Percentiles rank a stretch among this genome's conserved stretches.
Conservation (phyloP, 1,139 yeast species). For the Saccharomyces pastorianus region DNA sequence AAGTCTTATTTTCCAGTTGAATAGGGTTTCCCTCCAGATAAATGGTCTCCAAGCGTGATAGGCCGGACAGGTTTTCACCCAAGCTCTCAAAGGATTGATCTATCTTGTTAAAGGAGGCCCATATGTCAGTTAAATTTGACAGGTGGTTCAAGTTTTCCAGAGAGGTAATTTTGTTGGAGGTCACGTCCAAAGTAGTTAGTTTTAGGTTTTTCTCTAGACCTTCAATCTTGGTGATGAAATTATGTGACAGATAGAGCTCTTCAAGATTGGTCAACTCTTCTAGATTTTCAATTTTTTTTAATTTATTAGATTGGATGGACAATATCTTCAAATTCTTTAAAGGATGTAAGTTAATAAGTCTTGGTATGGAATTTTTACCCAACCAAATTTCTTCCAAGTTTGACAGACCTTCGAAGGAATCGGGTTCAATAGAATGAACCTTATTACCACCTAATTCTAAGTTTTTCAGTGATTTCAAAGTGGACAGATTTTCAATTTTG, state of each 20-base stretch:
- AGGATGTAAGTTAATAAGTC: conserved; percentile 54
- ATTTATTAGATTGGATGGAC: conserved; percentile 81
- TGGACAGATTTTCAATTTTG: conserved; percentile 59
- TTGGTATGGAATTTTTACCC: conserved; percentile 75
- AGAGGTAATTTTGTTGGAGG: conserved; percentile 58
- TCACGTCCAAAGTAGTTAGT: conserved; percentile 69
- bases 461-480: conserved; percentile 52
- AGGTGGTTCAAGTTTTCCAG: conserved; percentile 64
- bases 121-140: conserved; percentile 68
- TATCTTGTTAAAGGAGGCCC: conserved; percentile 81
- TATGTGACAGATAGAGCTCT: conserved; percentile 83
- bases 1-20: conserved; percentile 62
- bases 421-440: conserved; percentile 50
- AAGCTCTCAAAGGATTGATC: conserved; percentile 58
- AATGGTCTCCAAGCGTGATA: conserved; percentile 72
- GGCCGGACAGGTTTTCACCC: conserved; percentile 51
- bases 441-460: conserved; percentile 91
- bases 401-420: conserved; percentile 38
- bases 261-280: conserved; percentile 65
- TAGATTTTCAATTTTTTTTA: conserved; percentile 73
- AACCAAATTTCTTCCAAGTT: conserved; percentile 78
- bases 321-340: conserved; percentile 61
- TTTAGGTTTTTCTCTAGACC: conserved; percentile 66
- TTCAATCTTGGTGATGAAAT: conserved; percentile 67
- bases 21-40: conserved; percentile 94